These are phyloP conservation scores for Emmonsiellopsis sp. DNA, from an alignment of 2,329 filamentous ascomycete species.

Conservation along the genomic window DNA sequence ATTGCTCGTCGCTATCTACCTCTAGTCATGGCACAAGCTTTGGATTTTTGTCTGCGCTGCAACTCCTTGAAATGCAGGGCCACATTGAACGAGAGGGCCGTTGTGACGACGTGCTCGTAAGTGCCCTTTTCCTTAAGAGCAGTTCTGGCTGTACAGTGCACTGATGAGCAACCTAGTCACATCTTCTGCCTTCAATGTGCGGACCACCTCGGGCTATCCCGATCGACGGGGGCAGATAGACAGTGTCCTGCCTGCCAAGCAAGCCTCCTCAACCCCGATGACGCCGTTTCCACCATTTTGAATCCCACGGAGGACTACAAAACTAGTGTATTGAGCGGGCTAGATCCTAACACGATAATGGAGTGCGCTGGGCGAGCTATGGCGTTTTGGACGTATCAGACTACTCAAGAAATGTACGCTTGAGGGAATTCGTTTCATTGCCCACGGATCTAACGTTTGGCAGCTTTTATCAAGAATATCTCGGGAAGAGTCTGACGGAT, in stretches of 20 bases:
- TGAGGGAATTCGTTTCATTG: constrained; percentile 2
- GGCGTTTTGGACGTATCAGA: constrained; percentile 79
- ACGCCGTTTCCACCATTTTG: constrained; percentile 62
- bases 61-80: constrained; percentile 70
- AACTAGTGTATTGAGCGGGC: constrained; percentile 71
- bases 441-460: neutral
- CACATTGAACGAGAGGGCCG: constrained; percentile 59
- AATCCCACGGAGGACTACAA: constrained; percentile 85
- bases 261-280: constrained; percentile 60
- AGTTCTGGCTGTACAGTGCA: constrained; percentile 6
- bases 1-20: neutral
- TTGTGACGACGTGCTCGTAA: constrained; percentile 85
- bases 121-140: constrained; percentile 15
- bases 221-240: constrained; percentile 43
- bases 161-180: constrained; percentile 48
- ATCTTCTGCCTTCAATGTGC: constrained; percentile 77
- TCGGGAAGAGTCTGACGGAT: constrained; percentile 62
- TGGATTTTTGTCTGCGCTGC: constrained; percentile 70
- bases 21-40: constrained; percentile 27
- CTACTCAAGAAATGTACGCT: constrained; percentile 67
- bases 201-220: constrained; percentile 53
- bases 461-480: constrained; percentile 68
- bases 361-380: constrained; percentile 75
- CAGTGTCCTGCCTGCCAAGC: constrained; percentile 70
- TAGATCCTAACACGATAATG: constrained; percentile 73